Evolutionary conservation across 495 filamentous ascomycete genomes (phyloP), one percentile per base, ranked within the genome.

Genomic region (Cercophora newfieldiana): DNA sequence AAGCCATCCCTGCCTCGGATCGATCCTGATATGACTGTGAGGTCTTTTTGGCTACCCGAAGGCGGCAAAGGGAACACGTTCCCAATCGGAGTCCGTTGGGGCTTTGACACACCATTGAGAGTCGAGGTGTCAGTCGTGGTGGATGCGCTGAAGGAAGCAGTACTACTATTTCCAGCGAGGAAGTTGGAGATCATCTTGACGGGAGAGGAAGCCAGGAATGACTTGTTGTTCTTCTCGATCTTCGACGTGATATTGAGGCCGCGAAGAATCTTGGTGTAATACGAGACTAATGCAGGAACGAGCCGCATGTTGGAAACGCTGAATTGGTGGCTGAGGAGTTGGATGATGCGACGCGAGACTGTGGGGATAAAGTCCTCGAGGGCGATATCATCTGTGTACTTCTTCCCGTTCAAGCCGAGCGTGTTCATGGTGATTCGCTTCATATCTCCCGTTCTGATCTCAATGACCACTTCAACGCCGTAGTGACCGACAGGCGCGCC

Each of bases 161-260:
- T 61, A 24, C 44, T 49, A 54, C 65, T 74, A 68, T 78, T 84
- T 21, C 86, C 85, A 54, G 86, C 86, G 30, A 97, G 80, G 58
- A 99, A 84, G 68, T 85, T 95, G 0, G 93, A 95, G 26, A 99
- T 83, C 71, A 97, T 78, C 75, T 98, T 99, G 37, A 94, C 91
- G 0, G 95, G 94, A 10, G 93, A 97, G 12, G 88, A 85, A 12
- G 90, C 88, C 22, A 92, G 84, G 69, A 91, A 89, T 0, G 82
- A 85, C 70, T 79, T 86, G 64, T 79, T 71, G n/a, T 54, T 50
- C 73, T 81, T 89, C 72, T 88, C 84, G 5, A 83, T 82, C 51
- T 87, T 86, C 66, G 84, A 74, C 51, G 82, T 81, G 33, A 92
- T 78, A 48, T 86, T 84, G n/a, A 96, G 79, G 6, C 88, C 86